These are phyloP conservation scores for Marchantia paleacea DNA, from an alignment of 225 moss, liverwort and hornwort genomes.

Conservation along the genomic window DNA sequence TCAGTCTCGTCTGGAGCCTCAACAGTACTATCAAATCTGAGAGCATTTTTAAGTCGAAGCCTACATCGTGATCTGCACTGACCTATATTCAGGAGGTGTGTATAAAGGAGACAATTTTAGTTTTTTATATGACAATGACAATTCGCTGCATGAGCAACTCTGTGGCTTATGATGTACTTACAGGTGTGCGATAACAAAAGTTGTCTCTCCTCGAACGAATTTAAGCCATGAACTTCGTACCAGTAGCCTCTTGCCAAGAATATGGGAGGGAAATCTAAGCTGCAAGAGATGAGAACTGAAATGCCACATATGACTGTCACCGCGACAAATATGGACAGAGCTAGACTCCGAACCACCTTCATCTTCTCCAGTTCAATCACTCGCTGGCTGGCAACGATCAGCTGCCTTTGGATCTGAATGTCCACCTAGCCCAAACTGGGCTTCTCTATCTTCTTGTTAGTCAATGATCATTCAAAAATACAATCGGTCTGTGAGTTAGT, in stretches of 20 bases:
- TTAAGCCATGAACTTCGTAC: not conserved
- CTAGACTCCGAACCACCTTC: slow-evolving; percentile 8
- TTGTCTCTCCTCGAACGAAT: not conserved
- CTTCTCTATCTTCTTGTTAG: too few species aligned
- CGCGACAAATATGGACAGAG: not conserved
- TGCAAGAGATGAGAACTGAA: slow-evolving; percentile 8
- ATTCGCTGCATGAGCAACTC: not conserved
- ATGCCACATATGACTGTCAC: slow-evolving; percentile 6
- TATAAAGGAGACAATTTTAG: too few species aligned
- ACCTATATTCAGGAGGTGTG: too few species aligned
- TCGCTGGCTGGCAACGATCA: not conserved
- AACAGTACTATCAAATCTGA: too few species aligned
- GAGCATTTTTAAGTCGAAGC: too few species aligned
- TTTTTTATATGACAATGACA: too few species aligned
- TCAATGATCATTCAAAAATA: not conserved
- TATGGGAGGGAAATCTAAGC: slow-evolving; percentile 10
- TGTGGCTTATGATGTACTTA: slow-evolving; percentile 1
- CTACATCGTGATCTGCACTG: too few species aligned
- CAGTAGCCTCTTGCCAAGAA: slow-evolving; percentile 10
- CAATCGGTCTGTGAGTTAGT: not conserved
- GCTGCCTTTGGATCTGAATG: not conserved
- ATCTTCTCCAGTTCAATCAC: not conserved
- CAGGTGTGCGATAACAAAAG: not conserved
- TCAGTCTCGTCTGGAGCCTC: not conserved
- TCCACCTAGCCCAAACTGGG: not conserved